Evolutionary conservation across 2,329 filamentous ascomycete species (phyloP).

Genomic region (Lachnellula arida): DNA sequence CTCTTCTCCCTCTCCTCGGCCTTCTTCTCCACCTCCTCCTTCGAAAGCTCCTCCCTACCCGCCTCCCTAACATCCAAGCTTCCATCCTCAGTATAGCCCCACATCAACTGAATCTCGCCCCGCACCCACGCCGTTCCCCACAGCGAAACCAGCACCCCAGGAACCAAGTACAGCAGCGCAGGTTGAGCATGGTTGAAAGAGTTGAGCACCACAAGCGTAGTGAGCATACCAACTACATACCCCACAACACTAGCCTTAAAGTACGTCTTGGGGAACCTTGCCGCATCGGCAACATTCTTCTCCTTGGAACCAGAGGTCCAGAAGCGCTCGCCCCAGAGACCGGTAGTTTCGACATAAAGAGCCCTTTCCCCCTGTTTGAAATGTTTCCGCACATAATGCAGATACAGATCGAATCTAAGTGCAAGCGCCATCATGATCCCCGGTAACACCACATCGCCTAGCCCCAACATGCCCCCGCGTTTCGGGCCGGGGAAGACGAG

Average conservation of each 20-base stretch:
- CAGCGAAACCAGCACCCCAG: slow-evolving; percentile 69
- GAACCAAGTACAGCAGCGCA: slow-evolving; percentile 87
- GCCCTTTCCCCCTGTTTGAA: slow-evolving; percentile 30
- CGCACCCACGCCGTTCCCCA: slow-evolving; percentile 69
- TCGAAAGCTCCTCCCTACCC: slow-evolving; percentile 1
- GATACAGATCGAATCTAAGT: slow-evolving; percentile 84
- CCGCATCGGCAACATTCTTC: slow-evolving; percentile 26
- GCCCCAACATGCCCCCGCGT: slow-evolving; percentile 76
- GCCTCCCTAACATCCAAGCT: slow-evolving; percentile 40
- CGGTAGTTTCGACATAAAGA: slow-evolving; percentile 55
- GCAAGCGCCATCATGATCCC: slow-evolving; percentile 87
- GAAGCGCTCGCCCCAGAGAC: slow-evolving; percentile 77
- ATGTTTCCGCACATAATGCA: slow-evolving; percentile 70
- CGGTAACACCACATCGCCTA: slow-evolving; percentile 91
- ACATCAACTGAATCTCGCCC: slow-evolving; percentile 72
- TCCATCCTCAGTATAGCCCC: slow-evolving; percentile 74
- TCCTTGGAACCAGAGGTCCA: slow-evolving; percentile 52
- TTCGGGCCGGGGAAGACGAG: slow-evolving; percentile 68
- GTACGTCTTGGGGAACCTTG: slow-evolving; percentile 73
- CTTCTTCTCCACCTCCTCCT: slow-evolving; percentile 5
- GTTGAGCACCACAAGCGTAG: slow-evolving; percentile 72
- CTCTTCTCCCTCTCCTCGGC: slow-evolving; percentile 4
- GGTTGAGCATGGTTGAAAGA: slow-evolving; percentile 80
- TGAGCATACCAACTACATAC: slow-evolving; percentile 72
- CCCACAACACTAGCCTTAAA: slow-evolving; percentile 74